These are phyloP conservation scores for Eucommia ulmoides DNA, from an alignment of 257 asterid genomes.

Conservation along the genomic window DNA sequence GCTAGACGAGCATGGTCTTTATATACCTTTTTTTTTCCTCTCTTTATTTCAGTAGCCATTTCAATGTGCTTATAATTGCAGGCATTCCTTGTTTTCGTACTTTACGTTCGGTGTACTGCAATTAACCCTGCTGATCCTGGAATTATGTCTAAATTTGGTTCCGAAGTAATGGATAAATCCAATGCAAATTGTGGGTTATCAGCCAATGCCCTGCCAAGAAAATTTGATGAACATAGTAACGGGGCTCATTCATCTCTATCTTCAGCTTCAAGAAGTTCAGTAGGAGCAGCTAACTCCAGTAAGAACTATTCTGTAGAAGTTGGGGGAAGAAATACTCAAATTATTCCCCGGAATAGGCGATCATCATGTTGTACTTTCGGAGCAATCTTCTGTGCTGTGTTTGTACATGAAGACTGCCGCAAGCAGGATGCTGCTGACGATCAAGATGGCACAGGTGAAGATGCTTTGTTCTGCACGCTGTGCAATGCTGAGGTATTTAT, in stretches of 20 bases:
- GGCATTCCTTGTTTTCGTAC: slow-evolving; percentile 82
- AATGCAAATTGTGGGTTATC: slow-evolving; percentile 34
- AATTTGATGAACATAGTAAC: slow-evolving; percentile 54
- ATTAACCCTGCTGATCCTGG: slow-evolving; percentile 99
- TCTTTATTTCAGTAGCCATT: too few relatives aligned
- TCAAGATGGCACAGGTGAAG: slow-evolving; percentile 66
- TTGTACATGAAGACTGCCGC: slow-evolving; percentile 80
- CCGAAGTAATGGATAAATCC: slow-evolving; percentile 31
- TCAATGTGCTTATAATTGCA: slow-evolving; percentile 26
- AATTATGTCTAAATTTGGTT: slow-evolving; percentile 68
- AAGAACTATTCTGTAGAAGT: slow-evolving; percentile 55
- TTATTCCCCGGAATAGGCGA: slow-evolving; percentile 27
- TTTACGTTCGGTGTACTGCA: slow-evolving; percentile 87
- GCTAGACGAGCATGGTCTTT: too few relatives aligned
- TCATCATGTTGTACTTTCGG: slow-evolving; percentile 44
- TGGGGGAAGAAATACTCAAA: slow-evolving; percentile 41
- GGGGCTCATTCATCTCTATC: slow-evolving; percentile 62
- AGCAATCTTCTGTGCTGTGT: slow-evolving; percentile 56
- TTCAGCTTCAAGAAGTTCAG: slow-evolving; percentile 63
- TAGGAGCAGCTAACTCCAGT: slow-evolving; percentile 55
- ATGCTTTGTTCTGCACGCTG: slow-evolving; percentile 92
- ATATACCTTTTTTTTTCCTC: too few relatives aligned
- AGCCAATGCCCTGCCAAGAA: slow-evolving; percentile 31
- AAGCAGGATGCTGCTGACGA: slow-evolving; percentile 47
- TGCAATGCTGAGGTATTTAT: slow-evolving; percentile 85